Evolutionary conservation across 495 filamentous ascomycete genomes (phyloP).

Genomic region (Eremomyces bilateralis): DNA sequence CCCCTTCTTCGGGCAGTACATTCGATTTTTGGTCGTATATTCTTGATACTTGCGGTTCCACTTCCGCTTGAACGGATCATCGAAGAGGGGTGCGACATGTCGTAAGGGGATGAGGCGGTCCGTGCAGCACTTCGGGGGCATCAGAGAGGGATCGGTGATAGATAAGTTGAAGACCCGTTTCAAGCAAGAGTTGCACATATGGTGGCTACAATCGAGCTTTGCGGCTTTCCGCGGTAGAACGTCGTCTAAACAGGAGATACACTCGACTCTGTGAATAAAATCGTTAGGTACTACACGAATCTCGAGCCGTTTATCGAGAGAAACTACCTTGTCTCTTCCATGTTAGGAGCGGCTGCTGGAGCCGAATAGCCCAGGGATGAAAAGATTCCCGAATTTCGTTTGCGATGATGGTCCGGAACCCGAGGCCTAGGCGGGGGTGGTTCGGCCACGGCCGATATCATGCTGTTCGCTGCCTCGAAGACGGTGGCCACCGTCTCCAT

Average conservation of each 20-base stretch:
- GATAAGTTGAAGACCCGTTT: constrained; percentile 50
- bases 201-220: constrained; percentile 52
- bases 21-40: constrained; percentile 46
- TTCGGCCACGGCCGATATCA: no score
- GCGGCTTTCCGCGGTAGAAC: constrained; percentile 34
- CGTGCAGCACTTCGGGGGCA: constrained; percentile 65
- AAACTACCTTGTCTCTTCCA: no score
- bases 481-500: no score
- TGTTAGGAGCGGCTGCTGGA: no score
- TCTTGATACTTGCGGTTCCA: constrained; percentile 65
- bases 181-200: constrained; percentile 57
- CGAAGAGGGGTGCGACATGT: constrained; percentile 54
- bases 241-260: constrained; percentile 20
- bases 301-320: no score
- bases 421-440: no score
- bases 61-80: constrained; percentile 42
- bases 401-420: no score
- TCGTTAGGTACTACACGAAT: no score
- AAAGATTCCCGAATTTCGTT: no score
- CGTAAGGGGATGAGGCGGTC: constrained; percentile 46
- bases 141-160: constrained; percentile 49
- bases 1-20: constrained; percentile 46
- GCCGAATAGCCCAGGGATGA: no score
- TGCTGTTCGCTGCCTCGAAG: no score
- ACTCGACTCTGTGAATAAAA: not conserved